Conservation (phyloP, 768 basidiomycete species). For the Kwoniella newhampshirensis region DNA sequence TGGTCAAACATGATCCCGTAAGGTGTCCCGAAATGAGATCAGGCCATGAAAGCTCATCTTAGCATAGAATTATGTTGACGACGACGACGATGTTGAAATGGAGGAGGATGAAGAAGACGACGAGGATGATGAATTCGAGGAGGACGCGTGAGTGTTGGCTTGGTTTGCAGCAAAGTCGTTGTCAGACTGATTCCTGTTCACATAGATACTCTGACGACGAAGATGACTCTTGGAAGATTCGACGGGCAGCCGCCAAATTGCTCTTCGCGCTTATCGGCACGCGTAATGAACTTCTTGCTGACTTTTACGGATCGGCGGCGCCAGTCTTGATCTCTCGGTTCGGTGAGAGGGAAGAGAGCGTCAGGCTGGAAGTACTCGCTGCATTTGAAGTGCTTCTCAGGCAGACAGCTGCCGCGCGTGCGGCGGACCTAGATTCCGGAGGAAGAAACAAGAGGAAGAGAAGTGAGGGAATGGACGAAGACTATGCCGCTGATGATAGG, state of each 20-base stretch:
- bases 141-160: constrained; percentile 65
- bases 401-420: constrained; percentile 67
- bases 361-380: constrained; percentile 85
- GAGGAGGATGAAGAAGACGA: constrained; percentile 62
- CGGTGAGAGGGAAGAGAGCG: constrained; percentile 91
- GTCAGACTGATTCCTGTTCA: not conserved
- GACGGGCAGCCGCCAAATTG: constrained; percentile 87
- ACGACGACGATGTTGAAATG: constrained; percentile 65
- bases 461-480: constrained; percentile 57
- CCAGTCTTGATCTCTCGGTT: constrained; percentile 88
- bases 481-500: constrained; percentile 40
- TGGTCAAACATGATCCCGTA: constrained; percentile 92
- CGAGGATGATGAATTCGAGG: constrained; percentile 75
- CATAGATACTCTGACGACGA: constrained; percentile 93
- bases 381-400: constrained; percentile 78
- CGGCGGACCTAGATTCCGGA: constrained; percentile 54
- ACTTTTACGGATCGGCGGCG: constrained; percentile 79
- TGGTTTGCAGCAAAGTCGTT: no score
- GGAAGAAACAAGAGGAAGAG: constrained; percentile 57
- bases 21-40: no score
- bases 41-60: no score
- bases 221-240: constrained; percentile 96
- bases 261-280: constrained; percentile 81
- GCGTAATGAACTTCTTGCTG: constrained; percentile 77
- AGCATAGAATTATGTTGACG: constrained; percentile 67